phyloP scores from a whole-genome alignment of 768 basidiomycete species.

The Collybia nuda region DNA sequence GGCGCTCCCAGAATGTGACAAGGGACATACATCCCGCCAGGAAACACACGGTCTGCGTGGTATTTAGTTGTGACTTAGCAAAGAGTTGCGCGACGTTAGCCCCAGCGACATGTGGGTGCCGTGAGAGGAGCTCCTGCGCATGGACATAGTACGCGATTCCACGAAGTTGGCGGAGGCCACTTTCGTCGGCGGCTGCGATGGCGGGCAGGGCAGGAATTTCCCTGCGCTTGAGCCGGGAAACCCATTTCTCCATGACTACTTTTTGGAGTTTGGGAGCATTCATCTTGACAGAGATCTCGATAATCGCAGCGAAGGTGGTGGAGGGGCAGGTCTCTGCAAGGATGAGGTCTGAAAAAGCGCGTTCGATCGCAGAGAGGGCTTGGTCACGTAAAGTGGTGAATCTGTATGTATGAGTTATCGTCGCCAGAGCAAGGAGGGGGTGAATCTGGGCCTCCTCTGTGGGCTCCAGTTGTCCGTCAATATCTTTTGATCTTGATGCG shows the following conservation, averaged over 20 bases:
- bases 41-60: constrained; percentile 33
- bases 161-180: constrained; percentile 26
- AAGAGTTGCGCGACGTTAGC: constrained; percentile 30
- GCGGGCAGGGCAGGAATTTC: constrained; percentile 36
- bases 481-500: constrained; percentile 40
- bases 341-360: constrained; percentile 20
- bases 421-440: constrained; percentile 42
- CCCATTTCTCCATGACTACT: constrained; percentile 26
- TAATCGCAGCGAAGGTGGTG: constrained; percentile 25
- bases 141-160: constrained; percentile 39
- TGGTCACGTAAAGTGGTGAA: constrained; percentile 46
- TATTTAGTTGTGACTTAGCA: constrained; percentile 33
- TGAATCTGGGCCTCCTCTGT: constrained; percentile 36
- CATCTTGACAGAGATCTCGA: constrained; percentile 25
- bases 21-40: constrained; percentile 36
- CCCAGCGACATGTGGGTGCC: constrained; percentile 20
- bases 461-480: constrained; percentile 33
- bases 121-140: constrained; percentile 31
- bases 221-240: constrained; percentile 23
- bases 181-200: constrained; percentile 32
- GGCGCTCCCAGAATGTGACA: constrained; percentile 32
- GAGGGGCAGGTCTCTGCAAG: constrained; percentile 34
- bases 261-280: constrained; percentile 20
- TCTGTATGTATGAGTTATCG: constrained; percentile 49
- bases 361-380: constrained; percentile 36